phyloP scores from a whole-genome alignment of 2,329 filamentous ascomycete species.

The Xylariaceae sp. region DNA sequence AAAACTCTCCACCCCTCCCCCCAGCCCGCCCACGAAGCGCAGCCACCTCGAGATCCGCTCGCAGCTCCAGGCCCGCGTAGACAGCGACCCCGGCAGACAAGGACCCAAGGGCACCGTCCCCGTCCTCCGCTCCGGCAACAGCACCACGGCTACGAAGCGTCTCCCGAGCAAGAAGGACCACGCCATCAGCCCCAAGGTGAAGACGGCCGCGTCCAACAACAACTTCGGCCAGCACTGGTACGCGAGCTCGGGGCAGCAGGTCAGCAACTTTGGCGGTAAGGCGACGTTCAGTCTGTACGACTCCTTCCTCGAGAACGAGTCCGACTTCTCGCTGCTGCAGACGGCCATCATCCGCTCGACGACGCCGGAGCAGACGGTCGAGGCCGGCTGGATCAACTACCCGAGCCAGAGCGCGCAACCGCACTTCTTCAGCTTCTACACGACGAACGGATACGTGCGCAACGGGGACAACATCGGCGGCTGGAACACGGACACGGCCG shows the following conservation, averaged over 20 bases:
- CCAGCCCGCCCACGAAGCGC: slow-evolving; percentile 6
- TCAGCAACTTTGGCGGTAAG: slow-evolving; percentile 17
- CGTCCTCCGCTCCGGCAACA: slow-evolving; percentile 4
- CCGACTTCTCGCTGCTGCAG: slow-evolving; percentile 20
- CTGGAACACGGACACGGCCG: slow-evolving; percentile 15
- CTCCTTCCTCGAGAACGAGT: slow-evolving; percentile 6
- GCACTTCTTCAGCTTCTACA: slow-evolving; percentile 20
- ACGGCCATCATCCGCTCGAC: slow-evolving; percentile 13
- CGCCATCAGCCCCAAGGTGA: background rate
- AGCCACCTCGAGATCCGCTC: background rate
- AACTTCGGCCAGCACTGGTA: slow-evolving; percentile 17
- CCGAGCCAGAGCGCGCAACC: slow-evolving; percentile 10
- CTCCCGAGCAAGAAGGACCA: slow-evolving; percentile 8
- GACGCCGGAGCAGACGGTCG: slow-evolving; percentile 16
- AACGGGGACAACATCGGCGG: slow-evolving; percentile 18
- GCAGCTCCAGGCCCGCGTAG: background rate
- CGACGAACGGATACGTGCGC: slow-evolving; percentile 16
- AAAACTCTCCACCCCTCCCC: slow-evolving; percentile 10
- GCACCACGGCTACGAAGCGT: slow-evolving; percentile 7
- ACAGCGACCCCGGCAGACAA: slow-evolving; percentile 2
- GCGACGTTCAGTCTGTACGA: slow-evolving; percentile 19
- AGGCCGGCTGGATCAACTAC: slow-evolving; percentile 20
- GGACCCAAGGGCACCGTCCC: slow-evolving; percentile 20
- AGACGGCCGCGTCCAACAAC: background rate
- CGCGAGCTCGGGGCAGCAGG: slow-evolving; percentile 14